Evolutionary conservation across 352 stramenopile genomes (phyloP).

Genomic region (Plasmopara muralis): DNA sequence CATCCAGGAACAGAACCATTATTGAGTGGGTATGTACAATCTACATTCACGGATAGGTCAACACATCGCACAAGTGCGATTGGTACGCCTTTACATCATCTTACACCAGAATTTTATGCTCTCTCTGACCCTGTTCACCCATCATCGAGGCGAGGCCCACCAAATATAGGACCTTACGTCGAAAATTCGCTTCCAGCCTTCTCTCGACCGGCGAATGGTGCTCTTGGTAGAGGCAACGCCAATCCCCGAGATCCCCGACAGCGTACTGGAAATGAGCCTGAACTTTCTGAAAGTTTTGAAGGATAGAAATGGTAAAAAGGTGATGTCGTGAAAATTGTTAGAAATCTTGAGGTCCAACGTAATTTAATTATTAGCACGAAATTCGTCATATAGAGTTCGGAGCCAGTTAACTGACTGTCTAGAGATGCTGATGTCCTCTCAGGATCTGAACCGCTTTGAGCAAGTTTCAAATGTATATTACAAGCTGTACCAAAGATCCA

Average conservation of each 20-base stretch:
- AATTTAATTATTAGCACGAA: background rate
- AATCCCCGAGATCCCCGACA: constrained; percentile 37
- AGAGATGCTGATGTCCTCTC: constrained; percentile 18
- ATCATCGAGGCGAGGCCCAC: constrained; percentile 10
- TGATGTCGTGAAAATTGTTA: constrained; percentile 9
- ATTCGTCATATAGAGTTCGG: background rate
- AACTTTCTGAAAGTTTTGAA: constrained; percentile 6
- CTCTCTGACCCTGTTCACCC: constrained; percentile 5
- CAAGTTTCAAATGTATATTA: background rate
- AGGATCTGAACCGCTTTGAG: background rate
- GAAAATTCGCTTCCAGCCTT: constrained; percentile 14
- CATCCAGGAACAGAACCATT: constrained; percentile 13
- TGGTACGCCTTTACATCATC: constrained; percentile 3
- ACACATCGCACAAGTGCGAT: constrained; percentile 9
- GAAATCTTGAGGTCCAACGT: constrained; percentile 2
- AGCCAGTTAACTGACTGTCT: constrained; percentile 8
- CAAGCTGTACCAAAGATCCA: constrained; percentile 26
- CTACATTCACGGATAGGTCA: constrained; percentile 15
- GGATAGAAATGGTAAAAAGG: constrained; percentile 7
- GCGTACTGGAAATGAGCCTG: constrained; percentile 19
- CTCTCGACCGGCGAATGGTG: constrained; percentile 11
- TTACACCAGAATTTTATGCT: constrained; percentile 5
- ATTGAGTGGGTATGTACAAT: constrained; percentile 16
- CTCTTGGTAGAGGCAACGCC: constrained; percentile 15
- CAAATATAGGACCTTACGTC: constrained; percentile 3